A percentile compares a stretch with the other conserved stretches of the same genome.
These are phyloP conservation scores for Vitis hybrid DNA, from an alignment of 177 flowering plant genomes.

Conservation along the genomic window DNA sequence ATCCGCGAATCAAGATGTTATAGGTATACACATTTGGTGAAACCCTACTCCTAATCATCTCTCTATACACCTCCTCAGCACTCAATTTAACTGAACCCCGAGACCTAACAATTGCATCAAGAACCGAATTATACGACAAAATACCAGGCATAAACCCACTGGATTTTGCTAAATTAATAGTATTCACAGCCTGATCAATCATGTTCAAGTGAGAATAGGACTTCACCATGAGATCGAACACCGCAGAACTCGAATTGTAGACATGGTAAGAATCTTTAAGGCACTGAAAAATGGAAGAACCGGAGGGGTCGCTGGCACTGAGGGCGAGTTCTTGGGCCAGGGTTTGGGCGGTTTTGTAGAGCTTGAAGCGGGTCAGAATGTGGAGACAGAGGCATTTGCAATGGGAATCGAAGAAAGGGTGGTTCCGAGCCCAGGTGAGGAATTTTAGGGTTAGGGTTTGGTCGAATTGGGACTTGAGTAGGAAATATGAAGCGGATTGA, in stretches of 20 bases:
- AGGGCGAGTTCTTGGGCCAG: constrained; percentile 48
- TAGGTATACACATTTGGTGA: constrained; percentile 73
- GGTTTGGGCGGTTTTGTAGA: constrained; percentile 61
- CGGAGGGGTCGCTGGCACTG: constrained; percentile 16
- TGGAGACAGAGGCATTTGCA: constrained; percentile 64
- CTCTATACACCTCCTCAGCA: constrained; percentile 42
- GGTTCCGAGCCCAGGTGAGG: constrained; percentile 56
- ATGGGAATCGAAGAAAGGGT: constrained; percentile 48
- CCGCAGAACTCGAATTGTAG: constrained; percentile 62
- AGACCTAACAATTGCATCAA: constrained; percentile 52
- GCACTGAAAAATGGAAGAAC: constrained; percentile 40
- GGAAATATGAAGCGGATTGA: constrained; percentile 52
- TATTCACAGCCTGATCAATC: constrained; percentile 46
- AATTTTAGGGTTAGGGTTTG: constrained; percentile 48
- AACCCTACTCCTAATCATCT: constrained; percentile 48
- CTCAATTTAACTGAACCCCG: constrained; percentile 14
- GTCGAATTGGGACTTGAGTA: constrained; percentile 55
- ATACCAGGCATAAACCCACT: constrained; percentile 79
- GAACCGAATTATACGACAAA: constrained; percentile 68
- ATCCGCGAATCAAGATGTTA: constrained; percentile 72
- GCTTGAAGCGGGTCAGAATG: constrained; percentile 71
- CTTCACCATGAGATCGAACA: constrained; percentile 76
- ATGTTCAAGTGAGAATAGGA: constrained; percentile 51
- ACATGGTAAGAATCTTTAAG: constrained; percentile 50
- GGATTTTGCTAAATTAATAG: constrained; percentile 44